A percentile compares a stretch with the other conserved stretches of the same genome.
Evolutionary conservation across 2,329 filamentous ascomycete species (phyloP).

Genomic region (Colletotrichum siamense): DNA sequence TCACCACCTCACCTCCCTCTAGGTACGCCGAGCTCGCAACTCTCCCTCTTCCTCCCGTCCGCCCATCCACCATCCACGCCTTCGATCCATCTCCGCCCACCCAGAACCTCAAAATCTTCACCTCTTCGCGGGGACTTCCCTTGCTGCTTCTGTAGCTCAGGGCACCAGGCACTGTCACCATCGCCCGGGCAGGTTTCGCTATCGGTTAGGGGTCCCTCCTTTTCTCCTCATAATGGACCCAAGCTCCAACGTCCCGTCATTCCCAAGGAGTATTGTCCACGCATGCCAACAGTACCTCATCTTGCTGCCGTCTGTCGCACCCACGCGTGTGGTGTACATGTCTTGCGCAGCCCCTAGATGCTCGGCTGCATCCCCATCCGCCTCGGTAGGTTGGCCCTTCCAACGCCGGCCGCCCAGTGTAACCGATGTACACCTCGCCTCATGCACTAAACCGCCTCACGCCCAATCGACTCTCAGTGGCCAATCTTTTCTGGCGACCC

Average conservation of each 20-base stretch:
- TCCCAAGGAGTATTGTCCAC: not conserved
- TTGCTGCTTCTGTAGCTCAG: not conserved
- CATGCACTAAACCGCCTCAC: constrained; percentile 5
- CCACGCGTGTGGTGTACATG: not conserved
- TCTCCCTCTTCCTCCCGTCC: not conserved
- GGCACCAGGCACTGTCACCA: not conserved
- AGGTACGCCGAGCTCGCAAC: not conserved
- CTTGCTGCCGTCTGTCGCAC: not conserved
- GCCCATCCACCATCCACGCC: not conserved
- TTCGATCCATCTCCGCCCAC: not conserved
- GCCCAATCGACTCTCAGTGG: not conserved
- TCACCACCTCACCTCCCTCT: too few relatives aligned
- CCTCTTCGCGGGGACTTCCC: not conserved
- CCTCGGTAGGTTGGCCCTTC: not conserved
- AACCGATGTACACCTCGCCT: not conserved
- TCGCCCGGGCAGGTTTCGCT: not conserved
- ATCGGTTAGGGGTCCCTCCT: not conserved
- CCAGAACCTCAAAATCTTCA: not conserved
- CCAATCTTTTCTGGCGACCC: not conserved
- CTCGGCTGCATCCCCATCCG: not conserved
- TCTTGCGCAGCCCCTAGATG: not conserved
- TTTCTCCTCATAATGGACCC: not conserved
- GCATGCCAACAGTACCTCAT: not conserved
- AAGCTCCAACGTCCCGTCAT: not conserved
- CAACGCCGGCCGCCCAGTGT: not conserved